Percentiles rank a stretch among this genome's conserved stretches.
Evolutionary conservation across 805 yeast genomes (phyloP).

Genomic region (Myxozyma vanderwaltii): DNA sequence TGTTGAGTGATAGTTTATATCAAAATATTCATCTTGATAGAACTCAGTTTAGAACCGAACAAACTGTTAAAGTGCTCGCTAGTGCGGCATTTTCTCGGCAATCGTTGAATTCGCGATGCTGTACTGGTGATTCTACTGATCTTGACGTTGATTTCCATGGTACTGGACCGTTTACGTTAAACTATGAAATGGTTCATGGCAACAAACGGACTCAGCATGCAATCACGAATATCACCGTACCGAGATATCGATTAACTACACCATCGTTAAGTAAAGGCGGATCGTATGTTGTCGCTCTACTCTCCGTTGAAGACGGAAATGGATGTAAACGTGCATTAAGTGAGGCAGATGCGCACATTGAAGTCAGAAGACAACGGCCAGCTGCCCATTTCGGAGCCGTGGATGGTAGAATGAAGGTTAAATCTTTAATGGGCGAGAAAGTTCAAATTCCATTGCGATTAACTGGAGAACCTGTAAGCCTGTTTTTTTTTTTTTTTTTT

Average conservation of each 20-base stretch:
- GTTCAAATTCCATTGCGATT: slow-evolving; percentile 62
- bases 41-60: slow-evolving; percentile 37
- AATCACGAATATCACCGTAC: slow-evolving; percentile 47
- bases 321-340: slow-evolving; percentile 75
- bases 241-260: slow-evolving; percentile 51
- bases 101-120: slow-evolving; percentile 42
- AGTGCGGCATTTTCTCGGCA: slow-evolving; percentile 43
- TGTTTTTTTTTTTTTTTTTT: no score
- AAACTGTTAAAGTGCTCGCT: slow-evolving; percentile 45
- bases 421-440: slow-evolving; percentile 55
- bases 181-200: slow-evolving; percentile 66
- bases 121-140: slow-evolving; percentile 51
- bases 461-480: slow-evolving; percentile 53
- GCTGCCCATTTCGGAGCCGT: slow-evolving; percentile 51
- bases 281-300: slow-evolving; percentile 62
- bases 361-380: slow-evolving; percentile 73
- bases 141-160: slow-evolving; percentile 72
- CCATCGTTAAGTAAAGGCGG: slow-evolving; percentile 69
- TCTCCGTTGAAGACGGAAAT: slow-evolving; percentile 70
- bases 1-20: slow-evolving; percentile 66
- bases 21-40: slow-evolving; percentile 39
- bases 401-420: slow-evolving; percentile 42
- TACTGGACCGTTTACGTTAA: slow-evolving; percentile 71
- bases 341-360: slow-evolving; percentile 63
- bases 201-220: slow-evolving; percentile 50